Evolutionary conservation across 192 early-diverging fungal genomes (phyloP), one percentile per base, ranked within the genome.

Genomic region (Backusella liffmaniae): DNA sequence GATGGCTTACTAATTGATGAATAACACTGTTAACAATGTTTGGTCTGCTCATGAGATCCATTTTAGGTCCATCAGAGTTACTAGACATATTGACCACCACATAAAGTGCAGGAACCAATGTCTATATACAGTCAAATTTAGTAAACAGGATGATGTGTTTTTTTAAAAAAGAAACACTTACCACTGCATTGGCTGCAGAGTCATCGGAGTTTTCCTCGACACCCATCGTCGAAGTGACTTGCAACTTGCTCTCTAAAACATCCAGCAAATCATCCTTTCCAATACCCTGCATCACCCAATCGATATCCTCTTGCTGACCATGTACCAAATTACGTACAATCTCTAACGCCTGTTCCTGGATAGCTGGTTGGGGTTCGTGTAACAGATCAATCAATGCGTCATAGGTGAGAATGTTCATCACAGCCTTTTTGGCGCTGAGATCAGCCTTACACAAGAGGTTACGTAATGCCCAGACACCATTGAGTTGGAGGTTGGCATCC

Each of bases 391-490:
- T 79, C 66, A 96, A 74, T 4, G 78, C 83, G 41, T 87, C 79
- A 82, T 90, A 96, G 5, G 87, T 88, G 46, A 96, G 79, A 15
- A 86, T 84, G 2, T 76, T 73, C 88, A 96, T 93, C 0, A 95
- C 92, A 3, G 79, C 77, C 29, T 82, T 82, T 76, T 96, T 96
- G 10, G 88, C 82, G 0, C 84, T 86, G n/a, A 84, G 82, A 39
- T 92, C 89, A 4, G 94, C 90, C 39, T 88, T 84, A 76, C 82
- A 96, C 4, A 94, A 76, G 35, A 96, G 76, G 80, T 94, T 96
- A 56, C 95, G 95, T 67, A 96, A 77, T 4, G 91, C 90, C 95
- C 95, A 96, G 1, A 94, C 80, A 15, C 88, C 88, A 79, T 96
- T 94, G 67, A 96, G 72, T 69, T 88, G 80, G 18, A 95, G 77